A percentile compares a stretch with the other conserved stretches of the same genome.
These are phyloP conservation scores for Candolleomyces efflorescens DNA, from an alignment of 768 basidiomycete species.

Conservation along the genomic window DNA sequence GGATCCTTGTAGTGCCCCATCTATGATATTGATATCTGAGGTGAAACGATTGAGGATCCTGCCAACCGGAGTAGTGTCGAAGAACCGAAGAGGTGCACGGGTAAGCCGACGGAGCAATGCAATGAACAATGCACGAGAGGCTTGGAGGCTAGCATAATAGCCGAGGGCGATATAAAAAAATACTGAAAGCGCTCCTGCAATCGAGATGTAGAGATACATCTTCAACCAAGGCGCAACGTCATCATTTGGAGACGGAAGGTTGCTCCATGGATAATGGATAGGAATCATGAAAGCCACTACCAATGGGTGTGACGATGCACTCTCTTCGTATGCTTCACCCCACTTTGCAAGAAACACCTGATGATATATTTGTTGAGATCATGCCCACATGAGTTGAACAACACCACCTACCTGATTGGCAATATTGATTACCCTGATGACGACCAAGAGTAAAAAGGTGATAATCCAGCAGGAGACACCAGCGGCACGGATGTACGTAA, in stretches of 20 bases:
- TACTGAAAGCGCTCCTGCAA: conserved; percentile 50
- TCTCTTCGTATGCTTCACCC: conserved; percentile 59
- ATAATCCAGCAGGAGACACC: conserved; percentile 53
- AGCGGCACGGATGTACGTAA: conserved; percentile 60
- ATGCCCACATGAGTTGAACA: background rate
- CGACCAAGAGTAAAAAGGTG: conserved; percentile 46
- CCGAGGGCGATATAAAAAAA: conserved; percentile 56
- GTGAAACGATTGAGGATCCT: conserved; percentile 79
- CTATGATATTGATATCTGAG: conserved; percentile 71
- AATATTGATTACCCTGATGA: conserved; percentile 53
- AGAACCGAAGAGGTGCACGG: conserved; percentile 64
- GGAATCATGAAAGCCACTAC: conserved; percentile 13
- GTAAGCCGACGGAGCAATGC: conserved; percentile 51
- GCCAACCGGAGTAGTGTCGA: conserved; percentile 72
- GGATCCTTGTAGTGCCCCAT: conserved; percentile 56
- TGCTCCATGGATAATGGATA: conserved; percentile 38
- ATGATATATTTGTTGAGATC: background rate
- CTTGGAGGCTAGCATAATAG: conserved; percentile 66
- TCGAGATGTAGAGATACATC: conserved; percentile 59
- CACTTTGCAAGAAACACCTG: conserved; percentile 65
- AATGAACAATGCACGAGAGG: conserved; percentile 57
- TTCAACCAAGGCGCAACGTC: conserved; percentile 64
- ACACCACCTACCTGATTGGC: conserved; percentile 46
- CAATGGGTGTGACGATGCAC: conserved; percentile 7
- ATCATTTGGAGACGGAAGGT: conserved; percentile 53